Evolutionary conservation across 1,284 basidiomycete species (phyloP).

Genomic region (Ganoderma boninense): DNA sequence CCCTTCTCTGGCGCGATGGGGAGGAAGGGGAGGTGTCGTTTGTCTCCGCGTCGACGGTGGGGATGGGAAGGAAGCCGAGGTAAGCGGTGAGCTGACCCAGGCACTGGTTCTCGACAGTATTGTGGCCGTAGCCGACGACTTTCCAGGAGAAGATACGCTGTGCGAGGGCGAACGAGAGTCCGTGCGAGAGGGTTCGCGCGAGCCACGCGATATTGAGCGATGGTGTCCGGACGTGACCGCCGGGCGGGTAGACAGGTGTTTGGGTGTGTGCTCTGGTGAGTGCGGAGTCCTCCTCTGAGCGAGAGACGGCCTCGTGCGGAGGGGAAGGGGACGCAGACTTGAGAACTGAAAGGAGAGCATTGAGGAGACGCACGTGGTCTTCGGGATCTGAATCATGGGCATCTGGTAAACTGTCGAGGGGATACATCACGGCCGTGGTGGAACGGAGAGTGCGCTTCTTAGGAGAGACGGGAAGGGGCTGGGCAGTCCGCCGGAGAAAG

Average conservation of each 20-base stretch:
- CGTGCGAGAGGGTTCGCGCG: slow-evolving; percentile 28
- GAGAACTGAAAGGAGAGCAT: slow-evolving; percentile 40
- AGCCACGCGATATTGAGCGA: slow-evolving; percentile 42
- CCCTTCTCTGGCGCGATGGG: not conserved
- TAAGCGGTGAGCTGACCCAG: slow-evolving; percentile 28
- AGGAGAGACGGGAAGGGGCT: slow-evolving; percentile 11
- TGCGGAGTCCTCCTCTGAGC: slow-evolving; percentile 1
- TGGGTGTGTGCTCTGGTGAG: slow-evolving; percentile 12
- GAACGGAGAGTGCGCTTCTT: slow-evolving; percentile 23
- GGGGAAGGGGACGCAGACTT: slow-evolving; percentile 38
- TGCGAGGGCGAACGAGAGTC: slow-evolving; percentile 35
- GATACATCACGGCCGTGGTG: slow-evolving; percentile 5
- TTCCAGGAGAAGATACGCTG: slow-evolving; percentile 31
- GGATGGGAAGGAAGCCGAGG: slow-evolving; percentile 31
- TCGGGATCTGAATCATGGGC: slow-evolving; percentile 8
- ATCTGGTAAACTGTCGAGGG: slow-evolving; percentile 15
- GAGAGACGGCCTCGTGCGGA: not conserved
- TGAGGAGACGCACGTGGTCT: slow-evolving; percentile 15
- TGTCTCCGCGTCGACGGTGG: not conserved
- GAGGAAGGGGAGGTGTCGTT: not conserved
- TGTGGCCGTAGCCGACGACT: slow-evolving; percentile 37
- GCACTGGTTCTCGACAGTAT: slow-evolving; percentile 23
- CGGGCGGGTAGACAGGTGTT: slow-evolving; percentile 18
- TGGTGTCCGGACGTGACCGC: not conserved
- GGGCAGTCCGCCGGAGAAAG: slow-evolving; percentile 22